Evolutionary conservation across 176 grass and related monocot species (phyloP).

Genomic region (Carex parvula): DNA sequence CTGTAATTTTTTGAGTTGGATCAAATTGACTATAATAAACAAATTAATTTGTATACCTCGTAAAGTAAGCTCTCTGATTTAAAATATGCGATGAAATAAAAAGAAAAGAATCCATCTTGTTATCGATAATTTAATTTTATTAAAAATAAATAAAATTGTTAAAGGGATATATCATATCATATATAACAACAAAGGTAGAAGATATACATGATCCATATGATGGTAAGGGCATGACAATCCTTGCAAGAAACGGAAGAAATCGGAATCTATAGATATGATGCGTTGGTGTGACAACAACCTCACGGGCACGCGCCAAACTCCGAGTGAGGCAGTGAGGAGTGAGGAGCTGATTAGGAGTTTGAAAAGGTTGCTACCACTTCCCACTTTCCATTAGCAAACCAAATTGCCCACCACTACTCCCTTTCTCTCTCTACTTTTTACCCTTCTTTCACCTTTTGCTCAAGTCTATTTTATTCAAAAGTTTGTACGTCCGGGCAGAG

Average conservation of each 20-base stretch:
- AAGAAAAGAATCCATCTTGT: too few relatives aligned
- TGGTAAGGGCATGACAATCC: neutral
- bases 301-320: conserved; percentile 51
- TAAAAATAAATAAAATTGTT: too few relatives aligned
- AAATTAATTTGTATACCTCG: neutral
- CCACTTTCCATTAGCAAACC: neutral
- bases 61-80: neutral
- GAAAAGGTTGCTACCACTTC: neutral
- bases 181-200: neutral
- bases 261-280: neutral
- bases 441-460: neutral
- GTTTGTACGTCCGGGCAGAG: neutral
- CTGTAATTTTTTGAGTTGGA: neutral
- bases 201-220: neutral
- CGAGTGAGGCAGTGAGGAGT: conserved; percentile 3
- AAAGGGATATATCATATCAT: neutral
- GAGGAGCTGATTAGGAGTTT: neutral
- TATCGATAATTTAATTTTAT: too few relatives aligned
- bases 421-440: neutral
- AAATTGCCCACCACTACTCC: conserved; percentile 38
- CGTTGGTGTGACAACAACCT: conserved; percentile 39
- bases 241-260: conserved; percentile 20
- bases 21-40: neutral
- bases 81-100: too few relatives aligned
- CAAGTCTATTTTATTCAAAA: neutral